Evolutionary conservation across 176 grass and related monocot species (phyloP), one percentile per base, ranked within the genome.

Genomic region (Oryza glumipatula): DNA sequence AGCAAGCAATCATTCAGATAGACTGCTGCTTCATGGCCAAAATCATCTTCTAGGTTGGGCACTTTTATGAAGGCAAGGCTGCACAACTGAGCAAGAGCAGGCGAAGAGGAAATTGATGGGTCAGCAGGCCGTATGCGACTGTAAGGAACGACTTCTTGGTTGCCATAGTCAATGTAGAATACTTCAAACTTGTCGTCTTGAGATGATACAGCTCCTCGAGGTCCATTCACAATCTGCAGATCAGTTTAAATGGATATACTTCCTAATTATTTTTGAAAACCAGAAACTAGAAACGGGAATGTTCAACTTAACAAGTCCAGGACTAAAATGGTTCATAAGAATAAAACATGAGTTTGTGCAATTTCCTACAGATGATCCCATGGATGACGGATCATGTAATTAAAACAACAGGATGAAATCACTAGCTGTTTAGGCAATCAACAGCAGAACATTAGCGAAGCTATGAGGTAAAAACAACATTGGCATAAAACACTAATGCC

Each of bases 121-220:
- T 98, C 96, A 56, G 89, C 87, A 65, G 97, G 97, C 6, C 91
- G 83, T 44, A 99, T 85, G 63, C 78, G 81, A 61, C 84, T 94
- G 77, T 99, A 99, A 3, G 97, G 83, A 78, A 99, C 80, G 68
- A 80, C 89, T 72, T 99, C 97, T 85, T 99, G 97, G 86, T 99
- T 99, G 10, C 97, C 97, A 52, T 96, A 99, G 76, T 99, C 97
- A 49, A 99, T 91, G 68, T 99, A 99, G 82, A 99, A 99, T 35
- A 99, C 94, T 88, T 99, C 97, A 81, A 91, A 99, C 33, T 92
- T 87, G 85, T 99, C 91, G 23, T 90, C 76, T 44, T 85, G 68
- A 78, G 97, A 99, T 87, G 90, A 73, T 60, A 96, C 94, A 74
- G 71, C 86, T 86, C 87, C 92, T 80, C 88, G 89, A 73, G 94